A percentile compares a stretch with the other conserved stretches of the same genome.
Evolutionary conservation across 2,329 filamentous ascomycete species (phyloP).

Genomic region (Zymoseptoria passerinii): DNA sequence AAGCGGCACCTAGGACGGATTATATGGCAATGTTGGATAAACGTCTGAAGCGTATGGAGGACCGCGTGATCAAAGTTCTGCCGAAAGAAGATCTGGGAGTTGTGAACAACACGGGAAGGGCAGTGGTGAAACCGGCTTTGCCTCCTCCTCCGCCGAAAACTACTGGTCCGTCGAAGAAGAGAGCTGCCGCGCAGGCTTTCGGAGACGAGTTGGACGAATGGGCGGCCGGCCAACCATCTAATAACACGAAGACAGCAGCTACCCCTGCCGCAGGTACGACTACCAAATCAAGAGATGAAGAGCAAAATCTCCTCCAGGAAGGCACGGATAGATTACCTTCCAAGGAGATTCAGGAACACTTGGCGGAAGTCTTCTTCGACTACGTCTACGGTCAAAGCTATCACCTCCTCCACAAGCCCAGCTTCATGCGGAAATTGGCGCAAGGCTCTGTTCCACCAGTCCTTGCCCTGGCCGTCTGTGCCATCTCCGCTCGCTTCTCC

Average conservation of each 20-base stretch:
- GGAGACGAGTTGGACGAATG: constrained; percentile 72
- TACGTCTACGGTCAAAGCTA: constrained; percentile 94
- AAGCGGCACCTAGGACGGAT: constrained; percentile 87
- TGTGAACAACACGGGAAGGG: constrained; percentile 61
- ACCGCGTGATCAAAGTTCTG: constrained; percentile 90
- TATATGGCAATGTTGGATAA: constrained; percentile 99
- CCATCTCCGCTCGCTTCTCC: constrained; percentile 90
- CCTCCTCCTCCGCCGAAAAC: constrained; percentile 50
- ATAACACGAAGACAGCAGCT: constrained; percentile 37
- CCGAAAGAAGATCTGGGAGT: constrained; percentile 74
- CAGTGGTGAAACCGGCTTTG: constrained; percentile 72
- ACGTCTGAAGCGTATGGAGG: constrained; percentile 91
- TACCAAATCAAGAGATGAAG: constrained; percentile 48
- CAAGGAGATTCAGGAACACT: constrained; percentile 82
- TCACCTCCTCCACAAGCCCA: constrained; percentile 89
- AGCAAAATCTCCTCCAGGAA: constrained; percentile 69
- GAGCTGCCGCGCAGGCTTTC: constrained; percentile 80
- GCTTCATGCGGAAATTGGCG: constrained; percentile 84
- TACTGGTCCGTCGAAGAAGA: constrained; percentile 58
- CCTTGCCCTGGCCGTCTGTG: constrained; percentile 85
- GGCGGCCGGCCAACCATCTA: constrained; percentile 43
- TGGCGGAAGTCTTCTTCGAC: constrained; percentile 92
- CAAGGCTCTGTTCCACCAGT: constrained; percentile 78
- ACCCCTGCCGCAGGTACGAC: constrained; percentile 1
- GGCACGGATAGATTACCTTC: constrained; percentile 75